These are phyloP conservation scores for Fusarium sp. DNA, from an alignment of 2,329 filamentous ascomycete genomes.

Conservation along the genomic window DNA sequence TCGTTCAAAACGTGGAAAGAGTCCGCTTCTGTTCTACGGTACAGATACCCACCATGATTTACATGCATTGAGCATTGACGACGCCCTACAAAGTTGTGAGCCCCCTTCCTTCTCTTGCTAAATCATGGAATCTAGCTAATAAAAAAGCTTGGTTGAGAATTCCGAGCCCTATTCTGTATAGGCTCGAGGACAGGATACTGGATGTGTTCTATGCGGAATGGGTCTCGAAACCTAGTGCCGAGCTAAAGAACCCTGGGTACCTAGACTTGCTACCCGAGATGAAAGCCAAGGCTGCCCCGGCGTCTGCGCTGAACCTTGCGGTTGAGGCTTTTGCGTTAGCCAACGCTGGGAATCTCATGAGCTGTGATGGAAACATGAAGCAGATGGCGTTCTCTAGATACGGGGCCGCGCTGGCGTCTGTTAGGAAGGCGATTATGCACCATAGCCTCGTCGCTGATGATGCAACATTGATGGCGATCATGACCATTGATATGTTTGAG, in stretches of 20 bases:
- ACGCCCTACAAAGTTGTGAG: neutral
- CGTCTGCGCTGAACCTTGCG: neutral
- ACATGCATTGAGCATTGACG: neutral
- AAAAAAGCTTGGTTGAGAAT: rapidly evolving
- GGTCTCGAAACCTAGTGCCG: neutral
- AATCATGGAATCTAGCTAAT: neutral
- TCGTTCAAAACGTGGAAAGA: neutral
- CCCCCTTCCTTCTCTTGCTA: too few species aligned
- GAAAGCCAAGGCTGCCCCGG: neutral
- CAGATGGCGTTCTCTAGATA: neutral
- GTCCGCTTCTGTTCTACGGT: rapidly evolving
- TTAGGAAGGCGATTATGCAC: neutral
- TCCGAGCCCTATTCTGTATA: neutral
- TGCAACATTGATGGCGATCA: neutral
- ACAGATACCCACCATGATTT: neutral
- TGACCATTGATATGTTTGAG: neutral
- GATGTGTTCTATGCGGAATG: neutral
- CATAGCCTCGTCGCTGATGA: neutral
- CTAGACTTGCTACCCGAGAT: neutral
- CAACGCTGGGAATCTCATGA: neutral
- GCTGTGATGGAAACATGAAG: neutral
- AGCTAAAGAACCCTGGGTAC: neutral
- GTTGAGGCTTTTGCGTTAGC: neutral
- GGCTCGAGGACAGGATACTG: neutral
- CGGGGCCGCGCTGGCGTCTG: neutral